phyloP scores from a whole-genome alignment of 768 basidiomycete genomes.

The Mycena leptocephala region DNA sequence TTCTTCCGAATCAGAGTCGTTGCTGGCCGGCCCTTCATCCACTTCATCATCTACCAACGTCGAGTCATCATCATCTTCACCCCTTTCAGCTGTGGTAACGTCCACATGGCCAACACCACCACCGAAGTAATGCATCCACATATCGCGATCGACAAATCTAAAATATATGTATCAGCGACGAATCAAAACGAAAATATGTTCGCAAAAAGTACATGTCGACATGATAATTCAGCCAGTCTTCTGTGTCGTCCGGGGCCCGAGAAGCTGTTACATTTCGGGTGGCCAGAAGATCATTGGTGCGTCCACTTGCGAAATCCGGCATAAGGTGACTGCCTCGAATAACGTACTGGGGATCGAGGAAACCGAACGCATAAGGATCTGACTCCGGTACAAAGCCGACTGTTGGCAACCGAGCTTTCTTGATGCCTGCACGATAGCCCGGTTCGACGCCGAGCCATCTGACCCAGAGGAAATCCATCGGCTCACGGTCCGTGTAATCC shows the following conservation, averaged over 20 bases:
- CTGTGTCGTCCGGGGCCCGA: slow-evolving; percentile 21
- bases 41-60: too few relatives aligned
- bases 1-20: too few relatives aligned
- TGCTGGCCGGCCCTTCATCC: too few relatives aligned
- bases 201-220: slow-evolving; percentile 48
- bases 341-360: slow-evolving; percentile 54
- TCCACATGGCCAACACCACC: too few relatives aligned
- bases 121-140: too few relatives aligned
- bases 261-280: slow-evolving; percentile 32
- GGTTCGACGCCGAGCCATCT: too few relatives aligned
- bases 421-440: slow-evolving; percentile 35
- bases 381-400: slow-evolving; percentile 43
- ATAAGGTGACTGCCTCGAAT: slow-evolving; percentile 53
- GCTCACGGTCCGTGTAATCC: background rate
- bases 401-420: slow-evolving; percentile 46
- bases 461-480: slow-evolving; percentile 50
- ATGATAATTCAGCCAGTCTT: slow-evolving; percentile 50
- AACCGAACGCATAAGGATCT: slow-evolving; percentile 51
- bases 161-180: too few relatives aligned
- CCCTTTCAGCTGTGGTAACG: too few relatives aligned
- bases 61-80: too few relatives aligned
- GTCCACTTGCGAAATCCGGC: slow-evolving; percentile 45
- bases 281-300: slow-evolving; percentile 28
- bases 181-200: too few relatives aligned
- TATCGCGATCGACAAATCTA: too few relatives aligned